phyloP scores from a whole-genome alignment of 306 rosid genomes.

The Aeschynomene evenia region DNA sequence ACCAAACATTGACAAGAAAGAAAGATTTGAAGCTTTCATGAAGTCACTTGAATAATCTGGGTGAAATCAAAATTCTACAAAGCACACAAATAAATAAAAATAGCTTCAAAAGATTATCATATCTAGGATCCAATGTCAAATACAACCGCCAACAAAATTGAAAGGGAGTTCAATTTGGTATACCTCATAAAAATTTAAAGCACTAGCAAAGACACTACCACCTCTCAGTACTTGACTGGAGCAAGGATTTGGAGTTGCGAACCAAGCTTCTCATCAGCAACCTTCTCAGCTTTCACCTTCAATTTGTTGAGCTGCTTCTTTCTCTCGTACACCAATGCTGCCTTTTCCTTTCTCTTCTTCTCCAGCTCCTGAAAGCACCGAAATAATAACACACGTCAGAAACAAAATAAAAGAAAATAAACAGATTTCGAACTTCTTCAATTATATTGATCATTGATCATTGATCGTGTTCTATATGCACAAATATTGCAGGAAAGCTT shows the following conservation, averaged over 20 bases:
- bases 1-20: background rate
- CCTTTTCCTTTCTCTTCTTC: conserved; percentile 72
- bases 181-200: conserved; percentile 20
- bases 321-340: conserved; percentile 58
- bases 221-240: conserved; percentile 56
- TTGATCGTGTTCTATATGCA: background rate
- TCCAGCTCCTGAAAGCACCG: conserved; percentile 55
- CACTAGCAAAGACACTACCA: background rate
- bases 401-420: no score
- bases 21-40: background rate
- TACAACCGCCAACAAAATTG: conserved; percentile 30
- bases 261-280: conserved; percentile 70
- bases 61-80: background rate
- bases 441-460: background rate
- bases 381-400: background rate
- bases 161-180: conserved; percentile 15
- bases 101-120: background rate
- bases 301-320: conserved; percentile 75
- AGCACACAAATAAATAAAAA: background rate
- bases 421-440: no score
- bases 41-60: background rate
- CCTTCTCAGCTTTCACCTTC: conserved; percentile 63
- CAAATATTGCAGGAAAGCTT: background rate
- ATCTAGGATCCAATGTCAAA: conserved; percentile 1
- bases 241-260: conserved; percentile 62